Percentiles rank a stretch among this genome's conserved stretches.
Conservation (phyloP, 1,139 yeast genomes). For the Sporopachydermia cereana region DNA sequence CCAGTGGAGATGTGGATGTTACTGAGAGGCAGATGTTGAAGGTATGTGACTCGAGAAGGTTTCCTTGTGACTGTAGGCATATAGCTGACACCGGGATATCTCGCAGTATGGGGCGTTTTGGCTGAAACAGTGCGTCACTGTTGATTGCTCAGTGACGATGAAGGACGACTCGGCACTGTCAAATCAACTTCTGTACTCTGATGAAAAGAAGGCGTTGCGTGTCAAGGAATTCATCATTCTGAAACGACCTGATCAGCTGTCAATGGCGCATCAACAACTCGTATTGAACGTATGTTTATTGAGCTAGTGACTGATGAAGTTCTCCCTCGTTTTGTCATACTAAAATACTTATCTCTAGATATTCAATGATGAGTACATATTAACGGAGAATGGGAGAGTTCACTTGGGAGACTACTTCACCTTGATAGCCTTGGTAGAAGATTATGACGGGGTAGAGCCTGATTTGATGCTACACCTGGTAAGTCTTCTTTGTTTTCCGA, state of each 20-base stretch:
- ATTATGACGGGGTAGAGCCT: conserved; percentile 13
- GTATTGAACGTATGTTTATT: conserved; percentile 6
- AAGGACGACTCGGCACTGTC: neutral
- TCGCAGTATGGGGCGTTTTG: neutral
- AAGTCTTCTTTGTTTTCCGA: conserved; percentile 5
- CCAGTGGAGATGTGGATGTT: conserved; percentile 12
- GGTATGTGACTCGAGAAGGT: conserved; percentile 7
- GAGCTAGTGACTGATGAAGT: too few species aligned
- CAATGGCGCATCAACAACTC: neutral
- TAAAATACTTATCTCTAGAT: neutral
- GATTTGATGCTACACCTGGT: conserved; percentile 16
- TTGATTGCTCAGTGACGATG: neutral
- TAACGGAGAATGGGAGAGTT: neutral
- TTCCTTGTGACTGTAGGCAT: neutral
- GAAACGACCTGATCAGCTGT: neutral
- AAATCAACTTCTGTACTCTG: neutral
- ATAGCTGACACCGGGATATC: neutral
- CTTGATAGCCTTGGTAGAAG: conserved; percentile 15
- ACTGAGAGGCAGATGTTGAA: conserved; percentile 14
- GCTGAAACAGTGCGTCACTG: neutral
- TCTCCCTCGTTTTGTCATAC: too few species aligned
- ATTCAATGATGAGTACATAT: neutral
- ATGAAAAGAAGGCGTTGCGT: neutral
- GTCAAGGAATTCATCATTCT: neutral
- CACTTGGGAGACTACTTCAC: conserved; percentile 11